Evolutionary conservation across 208 protist genomes (phyloP).

Genomic region (Lotmaria passim): DNA sequence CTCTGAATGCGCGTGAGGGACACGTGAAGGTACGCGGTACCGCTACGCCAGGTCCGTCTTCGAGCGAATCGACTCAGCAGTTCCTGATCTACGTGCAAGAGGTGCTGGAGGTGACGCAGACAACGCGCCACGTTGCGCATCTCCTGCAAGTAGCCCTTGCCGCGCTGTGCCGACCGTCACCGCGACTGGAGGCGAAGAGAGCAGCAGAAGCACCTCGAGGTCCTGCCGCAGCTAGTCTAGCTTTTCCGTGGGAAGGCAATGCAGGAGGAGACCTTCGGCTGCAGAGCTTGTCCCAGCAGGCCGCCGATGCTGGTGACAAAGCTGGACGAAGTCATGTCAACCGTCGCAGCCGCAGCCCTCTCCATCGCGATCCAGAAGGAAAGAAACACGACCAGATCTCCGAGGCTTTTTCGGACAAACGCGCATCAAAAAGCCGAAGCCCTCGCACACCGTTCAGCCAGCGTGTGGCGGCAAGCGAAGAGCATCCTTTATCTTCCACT

Average conservation of each 20-base stretch:
- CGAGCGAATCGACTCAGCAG: too few species aligned
- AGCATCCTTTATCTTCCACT: not conserved
- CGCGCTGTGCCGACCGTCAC: conserved; percentile 26
- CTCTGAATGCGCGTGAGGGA: too few species aligned
- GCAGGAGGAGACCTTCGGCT: too few species aligned
- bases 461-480: not conserved
- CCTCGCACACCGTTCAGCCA: not conserved
- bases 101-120: conserved; percentile 34
- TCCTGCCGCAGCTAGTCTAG: too few species aligned
- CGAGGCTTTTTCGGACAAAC: not conserved
- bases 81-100: conserved; percentile 19
- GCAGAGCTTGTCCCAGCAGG: too few species aligned
- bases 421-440: not conserved
- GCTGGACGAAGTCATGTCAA: too few species aligned
- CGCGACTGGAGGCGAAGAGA: not conserved
- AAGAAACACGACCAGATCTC: not conserved
- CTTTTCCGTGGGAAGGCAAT: too few species aligned
- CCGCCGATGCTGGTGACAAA: too few species aligned
- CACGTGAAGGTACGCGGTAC: too few species aligned
- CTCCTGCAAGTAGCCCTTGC: conserved; percentile 27
- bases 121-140: conserved; percentile 19
- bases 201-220: not conserved
- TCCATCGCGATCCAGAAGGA: too few species aligned
- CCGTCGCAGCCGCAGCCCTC: too few species aligned
- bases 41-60: too few species aligned